Evolutionary conservation across 768 basidiomycete species (phyloP).

Genomic region (Tulasnella sp.): DNA sequence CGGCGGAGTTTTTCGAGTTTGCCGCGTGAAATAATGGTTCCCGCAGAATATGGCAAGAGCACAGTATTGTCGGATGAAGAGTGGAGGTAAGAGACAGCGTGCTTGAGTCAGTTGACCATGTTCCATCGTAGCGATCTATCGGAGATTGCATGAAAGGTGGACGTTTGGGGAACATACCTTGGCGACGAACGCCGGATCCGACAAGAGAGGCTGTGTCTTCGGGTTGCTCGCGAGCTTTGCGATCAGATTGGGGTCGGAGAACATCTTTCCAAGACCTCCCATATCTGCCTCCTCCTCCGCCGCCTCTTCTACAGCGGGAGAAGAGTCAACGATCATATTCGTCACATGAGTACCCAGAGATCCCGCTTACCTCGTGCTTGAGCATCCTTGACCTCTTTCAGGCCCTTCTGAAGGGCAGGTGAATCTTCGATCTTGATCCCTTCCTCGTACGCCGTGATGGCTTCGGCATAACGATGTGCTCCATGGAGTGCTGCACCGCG

Average conservation of each 20-base stretch:
- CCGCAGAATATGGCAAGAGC: too few relatives aligned
- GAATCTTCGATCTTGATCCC: constrained; percentile 73
- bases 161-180: constrained; percentile 33
- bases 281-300: constrained; percentile 35
- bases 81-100: too few relatives aligned
- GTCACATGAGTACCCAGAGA: too few relatives aligned
- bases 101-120: too few relatives aligned
- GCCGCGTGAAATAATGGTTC: too few relatives aligned
- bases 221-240: constrained; percentile 81
- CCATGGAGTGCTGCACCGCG: constrained; percentile 93
- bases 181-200: constrained; percentile 72
- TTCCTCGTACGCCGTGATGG: constrained; percentile 69
- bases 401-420: constrained; percentile 71
- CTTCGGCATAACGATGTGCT: constrained; percentile 62
- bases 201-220: constrained; percentile 69
- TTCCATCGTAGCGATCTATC: too few relatives aligned
- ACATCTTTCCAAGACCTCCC: constrained; percentile 59
- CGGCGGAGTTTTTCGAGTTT: too few relatives aligned
- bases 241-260: constrained; percentile 72
- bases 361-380: constrained; percentile 40
- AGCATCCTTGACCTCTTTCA: constrained; percentile 80
- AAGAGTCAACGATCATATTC: too few relatives aligned
- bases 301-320: constrained; percentile 30
- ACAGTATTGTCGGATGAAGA: too few relatives aligned
- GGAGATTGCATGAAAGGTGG: too few relatives aligned